Conservation (phyloP, 2,329 filamentous ascomycete species). For the Periconia digitata region DNA sequence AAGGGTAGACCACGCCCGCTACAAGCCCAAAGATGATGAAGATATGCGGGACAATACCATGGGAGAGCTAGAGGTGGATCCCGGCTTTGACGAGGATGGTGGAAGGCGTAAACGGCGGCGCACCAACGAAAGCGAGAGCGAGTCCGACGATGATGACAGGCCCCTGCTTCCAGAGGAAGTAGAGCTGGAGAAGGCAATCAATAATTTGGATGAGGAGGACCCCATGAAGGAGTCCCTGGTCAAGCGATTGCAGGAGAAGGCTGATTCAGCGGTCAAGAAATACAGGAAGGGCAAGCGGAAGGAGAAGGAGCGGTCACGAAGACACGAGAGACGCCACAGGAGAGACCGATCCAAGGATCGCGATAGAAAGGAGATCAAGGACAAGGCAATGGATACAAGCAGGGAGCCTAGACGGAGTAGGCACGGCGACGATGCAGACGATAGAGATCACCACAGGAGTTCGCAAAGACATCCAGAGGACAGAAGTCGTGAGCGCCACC, state of each 20-base stretch:
- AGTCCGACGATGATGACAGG: constrained; percentile 50
- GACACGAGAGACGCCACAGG: constrained; percentile 28
- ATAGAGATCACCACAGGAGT: constrained; percentile 11
- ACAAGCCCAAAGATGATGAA: constrained; percentile 80
- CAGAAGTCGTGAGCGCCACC: constrained; percentile 7
- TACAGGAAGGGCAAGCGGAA: constrained; percentile 51
- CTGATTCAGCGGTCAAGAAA: constrained; percentile 68
- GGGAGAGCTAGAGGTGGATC: constrained; percentile 40
- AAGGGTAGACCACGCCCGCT: constrained; percentile 88
- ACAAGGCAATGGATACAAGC: constrained; percentile 14
- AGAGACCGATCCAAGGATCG: constrained; percentile 28
- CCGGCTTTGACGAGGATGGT: constrained; percentile 43
- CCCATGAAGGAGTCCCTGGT: constrained; percentile 94
- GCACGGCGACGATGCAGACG: constrained; percentile 13
- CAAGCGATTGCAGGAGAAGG: constrained; percentile 87
- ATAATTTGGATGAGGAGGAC: constrained; percentile 89
- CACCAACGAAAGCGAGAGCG: constrained; percentile 45
- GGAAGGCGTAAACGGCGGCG: constrained; percentile 54
- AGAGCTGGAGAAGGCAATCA: constrained; percentile 73
- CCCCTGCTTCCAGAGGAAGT: constrained; percentile 77
- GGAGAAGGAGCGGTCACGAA: constrained; percentile 52
- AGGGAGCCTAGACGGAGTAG: constrained; percentile 12
- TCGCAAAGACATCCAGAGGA: constrained; percentile 12
- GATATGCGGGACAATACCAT: constrained; percentile 65
- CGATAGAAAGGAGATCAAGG: constrained; percentile 14